Conservation (phyloP, 2,329 filamentous ascomycete genomes). For the Paecilomyces dactylethromorphus region DNA sequence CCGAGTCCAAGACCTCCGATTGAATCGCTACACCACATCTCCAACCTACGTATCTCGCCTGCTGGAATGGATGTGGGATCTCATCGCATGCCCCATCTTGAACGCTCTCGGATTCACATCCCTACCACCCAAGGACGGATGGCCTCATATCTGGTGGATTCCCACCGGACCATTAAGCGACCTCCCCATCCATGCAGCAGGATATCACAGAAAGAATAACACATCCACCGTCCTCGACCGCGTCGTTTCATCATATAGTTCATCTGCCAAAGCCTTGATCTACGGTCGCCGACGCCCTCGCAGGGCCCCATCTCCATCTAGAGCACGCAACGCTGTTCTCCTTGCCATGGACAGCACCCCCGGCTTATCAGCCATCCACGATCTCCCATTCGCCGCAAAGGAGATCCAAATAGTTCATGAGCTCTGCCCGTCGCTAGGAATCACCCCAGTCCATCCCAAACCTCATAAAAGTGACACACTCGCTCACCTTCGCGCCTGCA, state of each 20-base stretch:
- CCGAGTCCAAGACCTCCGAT: neutral
- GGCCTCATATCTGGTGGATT: constrained; percentile 31
- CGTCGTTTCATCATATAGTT: constrained; percentile 35
- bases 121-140: constrained; percentile 6
- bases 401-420: constrained; percentile 9
- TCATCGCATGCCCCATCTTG: constrained; percentile 17
- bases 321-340: constrained; percentile 15
- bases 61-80: constrained; percentile 27
- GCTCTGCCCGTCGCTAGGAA: neutral
- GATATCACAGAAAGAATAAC: constrained; percentile 15
- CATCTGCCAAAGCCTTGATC: constrained; percentile 28
- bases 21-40: too few species aligned
- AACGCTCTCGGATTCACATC: constrained; percentile 15
- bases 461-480: neutral
- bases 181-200: constrained; percentile 31
- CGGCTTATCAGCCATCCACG: neutral
- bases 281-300: constrained; percentile 10
- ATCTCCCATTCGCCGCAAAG: constrained; percentile 9
- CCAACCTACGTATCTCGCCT: too few species aligned
- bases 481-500: constrained; percentile 14
- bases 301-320: neutral
- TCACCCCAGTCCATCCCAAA: neutral
- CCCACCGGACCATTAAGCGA: constrained; percentile 20
- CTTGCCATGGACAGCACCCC: constrained; percentile 24
- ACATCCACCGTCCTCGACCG: constrained; percentile 22